A percentile compares a stretch with the other conserved stretches of the same genome.
These are phyloP conservation scores for Mycena floridula DNA, from an alignment of 768 basidiomycete species.

Conservation along the genomic window DNA sequence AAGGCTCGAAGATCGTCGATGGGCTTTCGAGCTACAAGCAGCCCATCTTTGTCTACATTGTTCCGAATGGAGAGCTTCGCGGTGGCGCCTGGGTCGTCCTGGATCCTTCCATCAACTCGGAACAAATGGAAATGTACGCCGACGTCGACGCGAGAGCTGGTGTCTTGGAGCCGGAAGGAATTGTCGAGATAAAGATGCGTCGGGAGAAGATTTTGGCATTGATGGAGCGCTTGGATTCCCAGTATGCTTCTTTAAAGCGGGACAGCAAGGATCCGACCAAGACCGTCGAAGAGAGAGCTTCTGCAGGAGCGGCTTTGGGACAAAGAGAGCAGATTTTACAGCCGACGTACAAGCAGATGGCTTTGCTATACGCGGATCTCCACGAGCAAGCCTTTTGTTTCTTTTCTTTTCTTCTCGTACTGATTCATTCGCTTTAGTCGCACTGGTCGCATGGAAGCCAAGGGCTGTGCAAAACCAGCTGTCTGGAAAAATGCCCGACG, in stretches of 20 bases:
- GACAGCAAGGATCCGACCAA: conserved; percentile 72
- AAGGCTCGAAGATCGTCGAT: conserved; percentile 98
- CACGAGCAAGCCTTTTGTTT: conserved; percentile 66
- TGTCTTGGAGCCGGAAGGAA: conserved; percentile 94
- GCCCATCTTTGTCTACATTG: conserved; percentile 96
- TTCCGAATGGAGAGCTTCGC: conserved; percentile 97
- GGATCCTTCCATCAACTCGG: conserved; percentile 93
- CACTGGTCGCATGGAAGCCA: conserved; percentile 94
- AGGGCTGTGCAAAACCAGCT: conserved; percentile 83
- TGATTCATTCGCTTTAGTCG: conserved; percentile 48
- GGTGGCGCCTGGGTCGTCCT: conserved; percentile 99
- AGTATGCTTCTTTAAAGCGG: conserved; percentile 75
- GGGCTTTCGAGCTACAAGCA: conserved; percentile 96
- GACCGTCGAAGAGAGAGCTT: conserved; percentile 67
- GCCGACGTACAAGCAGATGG: conserved; percentile 92
- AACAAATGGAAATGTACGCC: conserved; percentile 99
- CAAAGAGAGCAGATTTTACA: conserved; percentile 75
- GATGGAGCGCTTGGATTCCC: conserved; percentile 90
- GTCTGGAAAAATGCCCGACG: conserved; percentile 88
- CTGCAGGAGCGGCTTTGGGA: conserved; percentile 61
- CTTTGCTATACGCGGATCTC: conserved; percentile 90
- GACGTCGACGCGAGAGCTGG: conserved; percentile 94
- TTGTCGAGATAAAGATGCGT: conserved; percentile 97
- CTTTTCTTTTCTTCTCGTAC: conserved; percentile 4
- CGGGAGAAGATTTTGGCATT: conserved; percentile 84